Conservation (phyloP, 148 eudicot genomes). For the Nepenthes mirabilis region DNA sequence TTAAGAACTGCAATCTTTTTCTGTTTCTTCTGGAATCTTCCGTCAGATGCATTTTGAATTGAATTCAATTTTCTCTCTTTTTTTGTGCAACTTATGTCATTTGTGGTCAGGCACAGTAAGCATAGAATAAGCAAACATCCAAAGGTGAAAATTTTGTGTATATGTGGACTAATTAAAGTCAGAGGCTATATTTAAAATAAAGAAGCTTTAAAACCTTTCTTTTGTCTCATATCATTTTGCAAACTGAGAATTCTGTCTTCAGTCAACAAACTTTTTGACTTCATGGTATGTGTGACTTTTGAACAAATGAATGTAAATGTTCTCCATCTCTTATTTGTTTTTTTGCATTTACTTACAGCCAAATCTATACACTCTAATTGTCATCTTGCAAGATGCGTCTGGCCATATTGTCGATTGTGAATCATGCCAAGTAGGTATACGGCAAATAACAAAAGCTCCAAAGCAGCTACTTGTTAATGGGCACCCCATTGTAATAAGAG, state of each 20-base stretch:
- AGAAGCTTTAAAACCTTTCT: too few relatives aligned
- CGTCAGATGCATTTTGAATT: background rate
- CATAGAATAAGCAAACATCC: too few relatives aligned
- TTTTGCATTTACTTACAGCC: conserved; percentile 46
- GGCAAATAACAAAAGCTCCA: conserved; percentile 66
- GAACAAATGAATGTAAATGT: background rate
- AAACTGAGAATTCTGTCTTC: background rate
- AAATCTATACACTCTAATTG: conserved; percentile 71
- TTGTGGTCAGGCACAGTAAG: too few relatives aligned
- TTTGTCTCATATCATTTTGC: background rate
- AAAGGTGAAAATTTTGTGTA: too few relatives aligned
- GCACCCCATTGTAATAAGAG: conserved; percentile 70
- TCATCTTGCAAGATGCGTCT: conserved; percentile 70
- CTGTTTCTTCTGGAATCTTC: background rate
- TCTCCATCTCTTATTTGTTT: conserved; percentile 7
- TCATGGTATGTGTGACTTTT: background rate
- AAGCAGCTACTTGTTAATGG: conserved; percentile 94
- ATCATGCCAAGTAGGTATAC: conserved; percentile 83
- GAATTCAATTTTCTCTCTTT: too few relatives aligned
- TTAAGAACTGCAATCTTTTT: too few relatives aligned
- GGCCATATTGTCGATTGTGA: conserved; percentile 78
- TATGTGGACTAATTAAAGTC: too few relatives aligned
- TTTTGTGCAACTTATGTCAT: too few relatives aligned
- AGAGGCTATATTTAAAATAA: too few relatives aligned
- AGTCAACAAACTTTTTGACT: background rate